Evolutionary conservation across 805 yeast genomes (phyloP), one percentile per base, ranked within the genome.

Genomic region (Starmerella bacillaris): DNA sequence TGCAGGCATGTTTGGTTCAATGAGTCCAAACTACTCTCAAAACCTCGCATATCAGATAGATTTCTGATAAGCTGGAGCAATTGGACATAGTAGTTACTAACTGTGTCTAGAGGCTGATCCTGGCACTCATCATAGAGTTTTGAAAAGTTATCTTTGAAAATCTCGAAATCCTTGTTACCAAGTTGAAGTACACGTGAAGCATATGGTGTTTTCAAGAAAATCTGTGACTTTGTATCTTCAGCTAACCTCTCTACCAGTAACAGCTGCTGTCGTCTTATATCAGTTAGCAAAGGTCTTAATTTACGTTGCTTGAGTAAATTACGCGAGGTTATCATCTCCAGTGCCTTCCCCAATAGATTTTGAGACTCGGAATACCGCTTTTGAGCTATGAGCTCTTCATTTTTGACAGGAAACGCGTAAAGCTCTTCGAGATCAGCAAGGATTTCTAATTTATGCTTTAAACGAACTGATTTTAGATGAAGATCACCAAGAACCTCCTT

Each of bases 201-300:
- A 40, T 54, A 56, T 2, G 61, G 61, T 3, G 58, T 51, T 45
- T 70, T 72, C 28, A 76, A 59, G 47, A 74, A 79, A n/a, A 78
- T 58, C 37, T 78, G 74, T 31, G 64, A 66, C 39, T 70, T 73
- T 28, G 82, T 57, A 48, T 83, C 93, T 42, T 78, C 92, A n/a
- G 78, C 59, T 15, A 84, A 59, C 42, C 70, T 68, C 31, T 74
- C 82, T 47, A 76, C 74, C 20, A 84, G 57, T 28, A 61, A 51
- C 29, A 51, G 38, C 30, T 57, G 57, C 41, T 65, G 67, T 8
- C 61, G 53, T 24, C 45, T 37, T 12, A 56, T 42, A 31, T 54
- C 54, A 9, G 44, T 29, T 21, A 51, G 51, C 22, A 56, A 38
- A 2, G 57, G 54, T 39, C 47, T 47, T 24, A 56, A 42, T 1